Evolutionary conservation across 2,329 filamentous ascomycete species (phyloP).

Genomic region (Huntiella savannae): DNA sequence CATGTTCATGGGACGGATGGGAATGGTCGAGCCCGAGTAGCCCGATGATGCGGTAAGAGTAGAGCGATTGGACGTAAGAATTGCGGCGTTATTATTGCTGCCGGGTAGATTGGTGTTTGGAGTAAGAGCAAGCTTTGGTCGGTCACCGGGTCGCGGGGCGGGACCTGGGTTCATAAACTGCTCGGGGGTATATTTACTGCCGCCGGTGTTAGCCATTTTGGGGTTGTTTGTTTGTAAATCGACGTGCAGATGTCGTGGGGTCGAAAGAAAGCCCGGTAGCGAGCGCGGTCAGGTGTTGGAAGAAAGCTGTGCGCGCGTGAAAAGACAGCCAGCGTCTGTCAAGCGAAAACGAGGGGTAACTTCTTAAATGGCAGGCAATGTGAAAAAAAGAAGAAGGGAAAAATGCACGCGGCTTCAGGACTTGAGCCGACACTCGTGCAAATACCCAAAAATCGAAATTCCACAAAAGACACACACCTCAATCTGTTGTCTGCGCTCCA

Average conservation of each 20-base stretch:
- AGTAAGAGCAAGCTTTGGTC: slow-evolving; percentile 63
- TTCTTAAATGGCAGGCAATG: no score
- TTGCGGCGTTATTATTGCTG: slow-evolving; percentile 56
- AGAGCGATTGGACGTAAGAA: slow-evolving; percentile 50
- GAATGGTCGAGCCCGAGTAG: slow-evolving; percentile 54
- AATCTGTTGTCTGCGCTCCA: no score
- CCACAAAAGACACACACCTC: no score
- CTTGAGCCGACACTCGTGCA: no score
- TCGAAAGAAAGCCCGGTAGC: no score
- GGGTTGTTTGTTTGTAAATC: background rate
- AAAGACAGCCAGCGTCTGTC: no score
- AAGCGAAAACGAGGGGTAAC: no score
- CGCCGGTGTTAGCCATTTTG: slow-evolving; percentile 10
- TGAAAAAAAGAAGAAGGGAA: no score
- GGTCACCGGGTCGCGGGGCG: slow-evolving; percentile 70
- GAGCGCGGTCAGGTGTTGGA: no score
- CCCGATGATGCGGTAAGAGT: slow-evolving; percentile 33
- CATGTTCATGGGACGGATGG: slow-evolving; percentile 40
- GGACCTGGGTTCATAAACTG: slow-evolving; percentile 95
- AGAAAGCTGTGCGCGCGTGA: no score
- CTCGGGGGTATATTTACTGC: slow-evolving; percentile 23
- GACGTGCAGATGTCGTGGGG: background rate
- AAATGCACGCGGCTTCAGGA: no score
- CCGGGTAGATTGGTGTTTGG: slow-evolving; percentile 56
- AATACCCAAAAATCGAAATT: no score